Conservation (phyloP, 2,329 filamentous ascomycete genomes). For the Ophiosphaerella narmari region DNA sequence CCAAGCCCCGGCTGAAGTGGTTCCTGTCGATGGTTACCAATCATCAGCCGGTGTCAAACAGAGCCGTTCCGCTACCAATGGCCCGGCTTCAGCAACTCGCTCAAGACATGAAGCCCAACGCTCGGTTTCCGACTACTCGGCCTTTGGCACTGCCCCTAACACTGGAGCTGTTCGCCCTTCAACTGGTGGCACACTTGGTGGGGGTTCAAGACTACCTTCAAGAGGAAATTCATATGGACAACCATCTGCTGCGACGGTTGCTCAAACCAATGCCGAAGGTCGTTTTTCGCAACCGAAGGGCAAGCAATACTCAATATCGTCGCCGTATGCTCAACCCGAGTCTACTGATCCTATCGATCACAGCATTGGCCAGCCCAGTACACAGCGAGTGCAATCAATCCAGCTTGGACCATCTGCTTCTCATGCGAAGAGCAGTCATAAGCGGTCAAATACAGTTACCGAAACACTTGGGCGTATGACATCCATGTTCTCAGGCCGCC, state of each 20-base stretch:
- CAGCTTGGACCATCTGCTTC: slow-evolving; percentile 40
- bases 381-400: slow-evolving; percentile 58
- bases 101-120: slow-evolving; percentile 55
- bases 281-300: slow-evolving; percentile 78
- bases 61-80: slow-evolving; percentile 22
- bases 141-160: slow-evolving; percentile 47
- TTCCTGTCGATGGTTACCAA: slow-evolving; percentile 44
- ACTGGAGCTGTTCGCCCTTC: slow-evolving; percentile 64
- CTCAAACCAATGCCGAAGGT: slow-evolving; percentile 85
- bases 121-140: slow-evolving; percentile 55
- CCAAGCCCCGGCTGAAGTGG: slow-evolving; percentile 48
- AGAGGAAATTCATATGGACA: slow-evolving; percentile 81
- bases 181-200: slow-evolving; percentile 77
- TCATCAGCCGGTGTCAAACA: slow-evolving; percentile 30
- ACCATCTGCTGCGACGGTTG: slow-evolving; percentile 83
- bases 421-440: slow-evolving; percentile 54
- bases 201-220: slow-evolving; percentile 66
- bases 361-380: slow-evolving; percentile 65
- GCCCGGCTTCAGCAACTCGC: slow-evolving; percentile 38
- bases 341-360: slow-evolving; percentile 37
- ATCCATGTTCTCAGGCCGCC: slow-evolving; percentile 72
- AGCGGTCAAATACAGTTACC: slow-evolving; percentile 68
- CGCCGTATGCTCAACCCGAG: slow-evolving; percentile 63
- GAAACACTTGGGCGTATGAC: slow-evolving; percentile 82
- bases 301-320: slow-evolving; percentile 73